Base-by-base conservation (phyloP, 2,329 filamentous ascomycete species). In the Aureobasidium mangrovei region DNA sequence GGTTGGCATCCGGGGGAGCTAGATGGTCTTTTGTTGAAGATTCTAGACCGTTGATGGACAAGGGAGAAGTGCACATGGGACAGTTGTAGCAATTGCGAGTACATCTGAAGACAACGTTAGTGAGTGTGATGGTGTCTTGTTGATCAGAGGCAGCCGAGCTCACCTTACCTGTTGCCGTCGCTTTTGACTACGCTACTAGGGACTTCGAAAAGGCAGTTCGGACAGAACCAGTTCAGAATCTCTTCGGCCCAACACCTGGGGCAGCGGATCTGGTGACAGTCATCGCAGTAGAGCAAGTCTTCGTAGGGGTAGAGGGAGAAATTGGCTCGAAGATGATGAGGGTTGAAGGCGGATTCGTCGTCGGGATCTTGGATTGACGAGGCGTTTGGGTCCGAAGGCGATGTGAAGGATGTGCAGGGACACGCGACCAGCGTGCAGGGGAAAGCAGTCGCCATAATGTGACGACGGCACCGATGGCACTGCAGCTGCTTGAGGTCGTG, bases 41-140 rank as follows among this genome's bases (percentile, higher is more conserved):
- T 53, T 90, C 85, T 57, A 91, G 72, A 24, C 83, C 82, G 52
- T 83, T 86, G 51, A 93, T 83, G 24, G 83, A 78, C 39, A 97
- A 78, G 9, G 89, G 86, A 0, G 89, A 83, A 29, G 88, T 83
- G 69, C 93, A 98, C 59, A 91, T 76, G 0, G 93, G 93, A 63
- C 93, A 98, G 67, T 94, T 88, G 74, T 93, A 97, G 71, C 93
- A 98, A 67, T 91, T 96, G 60, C 93, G 80, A 18, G 89, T 91
- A 68, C 93, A 67, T 60, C 65, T 70, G 52, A 27, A 26, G 18
- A 26, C n/a, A 18, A 43, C 18, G 33, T 64, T 54, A 59, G 56
- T 39, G 27, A 29, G 4, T 8, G 9, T 52, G 41, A 40, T 2
- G 33, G n/a, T 27, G 24, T n/a, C 28, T 12, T 36, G 10, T 44